Conservation (phyloP, 2,329 filamentous ascomycete species). For the Cladophialophora chaetospira region DNA sequence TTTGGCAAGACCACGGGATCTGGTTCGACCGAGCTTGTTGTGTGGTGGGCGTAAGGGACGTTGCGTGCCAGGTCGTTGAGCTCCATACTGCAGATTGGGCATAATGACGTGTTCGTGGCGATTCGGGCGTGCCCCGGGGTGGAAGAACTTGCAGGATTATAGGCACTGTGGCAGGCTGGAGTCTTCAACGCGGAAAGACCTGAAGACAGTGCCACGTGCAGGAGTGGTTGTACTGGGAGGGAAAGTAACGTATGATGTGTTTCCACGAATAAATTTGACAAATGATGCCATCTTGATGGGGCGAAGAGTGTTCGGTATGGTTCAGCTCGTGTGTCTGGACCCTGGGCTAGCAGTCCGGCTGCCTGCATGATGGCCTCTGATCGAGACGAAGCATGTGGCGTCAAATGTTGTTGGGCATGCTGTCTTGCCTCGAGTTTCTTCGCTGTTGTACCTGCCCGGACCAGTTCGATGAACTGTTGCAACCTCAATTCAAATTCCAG, state of each 20-base stretch:
- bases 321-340: slow-evolving; percentile 60
- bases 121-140: slow-evolving; percentile 54
- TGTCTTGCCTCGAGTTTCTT: slow-evolving; percentile 75
- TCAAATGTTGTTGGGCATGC: slow-evolving; percentile 81
- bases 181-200: slow-evolving; percentile 95
- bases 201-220: slow-evolving; percentile 87
- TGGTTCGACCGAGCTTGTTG: slow-evolving; percentile 86
- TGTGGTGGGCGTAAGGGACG: slow-evolving; percentile 93
- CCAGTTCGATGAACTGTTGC: slow-evolving; percentile 92
- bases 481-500: slow-evolving; percentile 91
- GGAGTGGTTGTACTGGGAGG: slow-evolving; percentile 77
- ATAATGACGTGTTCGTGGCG: slow-evolving; percentile 64
- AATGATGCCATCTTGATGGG: slow-evolving; percentile 68
- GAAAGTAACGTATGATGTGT: slow-evolving; percentile 86
- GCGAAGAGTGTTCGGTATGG: slow-evolving; percentile 73
- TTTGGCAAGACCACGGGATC: slow-evolving; percentile 88
- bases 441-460: slow-evolving; percentile 64
- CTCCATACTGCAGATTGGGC: slow-evolving; percentile 94
- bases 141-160: slow-evolving; percentile 54
- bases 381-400: slow-evolving; percentile 68
- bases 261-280: slow-evolving; percentile 77
- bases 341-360: slow-evolving; percentile 77
- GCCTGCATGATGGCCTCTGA: slow-evolving; percentile 70
- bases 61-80: slow-evolving; percentile 85
- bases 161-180: slow-evolving; percentile 79